A percentile compares a stretch with the other conserved stretches of the same genome.
Conservation (phyloP, 768 basidiomycete species). For the Leucogyrophana mollusca region DNA sequence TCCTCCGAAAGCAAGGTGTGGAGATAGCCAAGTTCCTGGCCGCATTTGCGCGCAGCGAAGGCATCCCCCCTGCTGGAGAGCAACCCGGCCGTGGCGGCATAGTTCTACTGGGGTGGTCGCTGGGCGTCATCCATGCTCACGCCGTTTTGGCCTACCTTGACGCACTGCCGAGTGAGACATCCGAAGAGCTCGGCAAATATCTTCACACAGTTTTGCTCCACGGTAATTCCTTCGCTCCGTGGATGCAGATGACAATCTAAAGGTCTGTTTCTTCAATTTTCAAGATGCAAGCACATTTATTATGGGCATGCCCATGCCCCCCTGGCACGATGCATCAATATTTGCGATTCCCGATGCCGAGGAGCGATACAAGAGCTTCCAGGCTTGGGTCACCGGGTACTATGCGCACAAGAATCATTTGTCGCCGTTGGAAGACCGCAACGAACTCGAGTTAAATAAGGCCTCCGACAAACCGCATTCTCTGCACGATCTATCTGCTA, state of each 20-base stretch:
- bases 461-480: not conserved
- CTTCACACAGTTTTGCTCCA: conserved; percentile 7
- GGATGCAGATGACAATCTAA: not conserved
- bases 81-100: conserved; percentile 5
- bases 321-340: not conserved
- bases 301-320: conserved; percentile 1
- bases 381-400: conserved; percentile 1
- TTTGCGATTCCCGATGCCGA: not conserved
- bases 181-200: conserved; percentile 1
- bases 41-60: conserved; percentile 4
- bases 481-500: conserved; percentile 2
- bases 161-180: conserved; percentile 1
- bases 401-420: not conserved
- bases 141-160: conserved; percentile 6
- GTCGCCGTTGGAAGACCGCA: not conserved
- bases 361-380: not conserved
- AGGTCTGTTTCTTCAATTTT: no score
- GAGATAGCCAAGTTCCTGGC: conserved; percentile 7
- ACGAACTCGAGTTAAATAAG: conserved; percentile 5
- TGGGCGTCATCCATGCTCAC: conserved; percentile 1
- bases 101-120: conserved; percentile 9
- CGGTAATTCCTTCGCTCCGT: conserved; percentile 1
- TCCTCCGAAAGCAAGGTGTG: conserved; percentile 3
- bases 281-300: not conserved
- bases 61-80: not conserved